Evolutionary conservation across 192 early-diverging fungal genomes (phyloP).

Genomic region (Coemansia sp.): DNA sequence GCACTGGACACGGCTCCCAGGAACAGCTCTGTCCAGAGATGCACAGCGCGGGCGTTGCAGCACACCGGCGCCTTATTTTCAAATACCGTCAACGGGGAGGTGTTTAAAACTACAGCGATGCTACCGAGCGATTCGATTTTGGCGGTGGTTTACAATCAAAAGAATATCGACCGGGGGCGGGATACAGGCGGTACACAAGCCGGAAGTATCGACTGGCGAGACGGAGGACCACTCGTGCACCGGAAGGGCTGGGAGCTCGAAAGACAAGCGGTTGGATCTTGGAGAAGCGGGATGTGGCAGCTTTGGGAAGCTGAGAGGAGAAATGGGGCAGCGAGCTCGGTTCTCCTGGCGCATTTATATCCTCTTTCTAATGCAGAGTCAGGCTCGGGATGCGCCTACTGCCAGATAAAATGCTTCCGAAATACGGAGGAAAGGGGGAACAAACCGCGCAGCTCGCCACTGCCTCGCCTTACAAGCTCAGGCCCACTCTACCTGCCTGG

Average conservation of each 20-base stretch:
- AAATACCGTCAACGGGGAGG: no score
- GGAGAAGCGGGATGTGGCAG: neutral
- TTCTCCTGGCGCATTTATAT: neutral
- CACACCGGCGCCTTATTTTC: no score
- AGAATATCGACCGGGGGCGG: neutral
- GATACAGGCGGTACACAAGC: neutral
- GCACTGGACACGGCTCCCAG: no score
- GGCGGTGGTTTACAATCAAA: neutral
- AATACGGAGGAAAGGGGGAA: neutral
- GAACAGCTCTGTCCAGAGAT: no score
- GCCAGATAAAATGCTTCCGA: neutral
- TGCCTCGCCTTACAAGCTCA: no score
- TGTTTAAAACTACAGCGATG: neutral
- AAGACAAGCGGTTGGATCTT: neutral
- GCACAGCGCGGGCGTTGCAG: no score
- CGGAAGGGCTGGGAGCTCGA: neutral
- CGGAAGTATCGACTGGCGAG: neutral
- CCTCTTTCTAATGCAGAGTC: neutral
- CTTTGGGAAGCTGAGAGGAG: neutral
- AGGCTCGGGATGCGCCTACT: neutral
- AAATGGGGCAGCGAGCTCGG: no score
- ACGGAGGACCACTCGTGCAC: neutral
- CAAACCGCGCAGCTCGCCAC: no score
- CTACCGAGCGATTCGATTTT: no score
- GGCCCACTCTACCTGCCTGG: slow-evolving; percentile 1